Conservation (phyloP, 2,329 filamentous ascomycete genomes). For the Gaeumannomyces sp. region DNA sequence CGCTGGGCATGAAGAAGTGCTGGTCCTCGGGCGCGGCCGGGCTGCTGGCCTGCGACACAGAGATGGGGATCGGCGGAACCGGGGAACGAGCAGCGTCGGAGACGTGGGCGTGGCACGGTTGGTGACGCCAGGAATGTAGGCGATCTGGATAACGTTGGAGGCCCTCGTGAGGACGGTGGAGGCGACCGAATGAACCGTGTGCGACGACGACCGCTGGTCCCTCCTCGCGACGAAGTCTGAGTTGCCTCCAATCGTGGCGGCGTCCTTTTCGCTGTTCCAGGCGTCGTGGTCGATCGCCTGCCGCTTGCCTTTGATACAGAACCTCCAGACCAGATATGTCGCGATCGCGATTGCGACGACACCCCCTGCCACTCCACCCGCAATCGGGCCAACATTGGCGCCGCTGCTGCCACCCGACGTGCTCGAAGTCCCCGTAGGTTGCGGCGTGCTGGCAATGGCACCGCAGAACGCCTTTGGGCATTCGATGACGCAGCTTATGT, state of each 20-base stretch:
- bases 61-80: slow-evolving; percentile 81
- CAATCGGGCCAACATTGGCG: slow-evolving; percentile 77
- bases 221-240: slow-evolving; percentile 47
- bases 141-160: slow-evolving; percentile 98
- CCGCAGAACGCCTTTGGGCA: slow-evolving; percentile 44
- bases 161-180: slow-evolving; percentile 92
- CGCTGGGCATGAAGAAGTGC: slow-evolving; percentile 88
- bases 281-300: slow-evolving; percentile 47
- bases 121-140: slow-evolving; percentile 95
- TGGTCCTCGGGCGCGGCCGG: slow-evolving; percentile 63
- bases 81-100: slow-evolving; percentile 77
- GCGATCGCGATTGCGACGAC: slow-evolving; percentile 66
- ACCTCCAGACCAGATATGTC: slow-evolving; percentile 80
- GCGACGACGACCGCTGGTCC: slow-evolving; percentile 67
- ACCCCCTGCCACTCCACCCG: slow-evolving; percentile 84
- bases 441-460: slow-evolving; percentile 16
- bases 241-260: slow-evolving; percentile 37
- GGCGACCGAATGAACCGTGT: slow-evolving; percentile 86
- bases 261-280: slow-evolving; percentile 53
- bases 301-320: slow-evolving; percentile 75
- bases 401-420: slow-evolving; percentile 28
- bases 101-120: slow-evolving; percentile 85
- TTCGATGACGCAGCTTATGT: slow-evolving; percentile 12
- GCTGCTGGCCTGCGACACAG: slow-evolving; percentile 51
- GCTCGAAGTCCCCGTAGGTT: slow-evolving; percentile 9